Conservation (phyloP, 2,329 filamentous ascomycete species). For the Cladosporium sp. region DNA sequence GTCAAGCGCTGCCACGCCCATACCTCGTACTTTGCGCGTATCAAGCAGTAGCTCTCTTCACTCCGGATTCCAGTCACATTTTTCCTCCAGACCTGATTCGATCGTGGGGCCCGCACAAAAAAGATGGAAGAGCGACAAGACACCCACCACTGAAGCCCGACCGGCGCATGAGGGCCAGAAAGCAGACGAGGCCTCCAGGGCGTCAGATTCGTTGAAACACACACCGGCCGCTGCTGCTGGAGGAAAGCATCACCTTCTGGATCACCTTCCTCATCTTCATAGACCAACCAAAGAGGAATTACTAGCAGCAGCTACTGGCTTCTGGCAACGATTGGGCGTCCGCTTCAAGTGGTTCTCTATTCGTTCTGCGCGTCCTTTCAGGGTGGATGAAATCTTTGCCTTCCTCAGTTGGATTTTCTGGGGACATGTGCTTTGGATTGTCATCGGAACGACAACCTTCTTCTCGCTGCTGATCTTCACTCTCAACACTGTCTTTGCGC, state of each 20-base stretch:
- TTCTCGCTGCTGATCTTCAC: slow-evolving; percentile 87
- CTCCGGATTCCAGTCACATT: not conserved
- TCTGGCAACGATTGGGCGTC: slow-evolving; percentile 86
- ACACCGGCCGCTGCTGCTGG: slow-evolving; percentile 22
- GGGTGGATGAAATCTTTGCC: slow-evolving; percentile 92
- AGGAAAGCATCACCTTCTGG: slow-evolving; percentile 47
- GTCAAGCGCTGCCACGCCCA: slow-evolving; percentile 2
- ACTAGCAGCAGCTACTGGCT: slow-evolving; percentile 85
- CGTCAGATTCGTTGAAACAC: slow-evolving; percentile 36
- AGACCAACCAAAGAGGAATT: slow-evolving; percentile 92
- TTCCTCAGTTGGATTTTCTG: slow-evolving; percentile 94
- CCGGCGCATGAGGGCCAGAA: slow-evolving; percentile 26
- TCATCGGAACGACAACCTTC: slow-evolving; percentile 97
- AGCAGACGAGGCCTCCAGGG: slow-evolving; percentile 29
- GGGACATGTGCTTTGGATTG: slow-evolving; percentile 90
- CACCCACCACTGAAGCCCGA: slow-evolving; percentile 19
- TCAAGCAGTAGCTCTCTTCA: not conserved
- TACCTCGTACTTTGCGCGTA: not conserved
- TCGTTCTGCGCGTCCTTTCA: slow-evolving; percentile 89
- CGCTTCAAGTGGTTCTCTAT: slow-evolving; percentile 99
- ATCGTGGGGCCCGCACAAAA: slow-evolving; percentile 2
- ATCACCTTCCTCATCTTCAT: slow-evolving; percentile 68
- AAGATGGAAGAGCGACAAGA: slow-evolving; percentile 28
- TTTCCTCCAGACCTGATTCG: not conserved
- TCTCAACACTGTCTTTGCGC: slow-evolving; percentile 94